These are phyloP conservation scores for Trichoderma virens DNA, from an alignment of 495 filamentous ascomycete species.

Conservation along the genomic window DNA sequence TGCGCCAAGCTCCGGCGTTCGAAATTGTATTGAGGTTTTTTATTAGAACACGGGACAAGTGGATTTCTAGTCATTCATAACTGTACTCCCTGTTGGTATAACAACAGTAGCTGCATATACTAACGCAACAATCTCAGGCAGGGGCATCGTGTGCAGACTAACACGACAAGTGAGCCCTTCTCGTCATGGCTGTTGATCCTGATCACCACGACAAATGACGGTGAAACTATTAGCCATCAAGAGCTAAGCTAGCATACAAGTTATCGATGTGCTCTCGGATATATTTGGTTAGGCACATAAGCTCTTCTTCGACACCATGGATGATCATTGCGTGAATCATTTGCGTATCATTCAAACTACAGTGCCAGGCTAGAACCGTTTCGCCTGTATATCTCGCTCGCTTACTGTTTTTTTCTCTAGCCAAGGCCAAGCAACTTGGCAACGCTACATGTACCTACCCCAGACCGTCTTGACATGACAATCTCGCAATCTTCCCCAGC, in stretches of 20 bases:
- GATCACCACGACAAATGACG: not conserved
- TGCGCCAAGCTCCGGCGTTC: no score
- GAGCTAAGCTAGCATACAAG: not conserved
- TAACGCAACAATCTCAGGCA: not conserved
- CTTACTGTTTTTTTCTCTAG: not conserved
- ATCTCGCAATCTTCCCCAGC: not conserved
- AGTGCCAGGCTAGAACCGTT: not conserved
- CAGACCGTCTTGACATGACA: not conserved
- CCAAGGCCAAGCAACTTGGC: not conserved
- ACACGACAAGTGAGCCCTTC: not conserved
- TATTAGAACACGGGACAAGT: no score
- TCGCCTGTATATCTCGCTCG: not conserved
- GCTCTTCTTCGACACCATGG: not conserved
- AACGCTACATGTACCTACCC: not conserved
- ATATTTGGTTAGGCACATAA: not conserved
- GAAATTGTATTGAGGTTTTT: no score
- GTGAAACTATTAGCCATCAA: not conserved
- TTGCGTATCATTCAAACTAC: not conserved
- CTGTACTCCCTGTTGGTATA: not conserved
- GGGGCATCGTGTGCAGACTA: not conserved
- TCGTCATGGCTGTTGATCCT: not conserved
- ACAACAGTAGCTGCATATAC: not conserved
- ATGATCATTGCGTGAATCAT: not conserved
- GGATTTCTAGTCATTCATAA: not conserved
- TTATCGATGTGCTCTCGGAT: not conserved